phyloP scores from a whole-genome alignment of 768 basidiomycete species.

The Tephrocybe sp. region DNA sequence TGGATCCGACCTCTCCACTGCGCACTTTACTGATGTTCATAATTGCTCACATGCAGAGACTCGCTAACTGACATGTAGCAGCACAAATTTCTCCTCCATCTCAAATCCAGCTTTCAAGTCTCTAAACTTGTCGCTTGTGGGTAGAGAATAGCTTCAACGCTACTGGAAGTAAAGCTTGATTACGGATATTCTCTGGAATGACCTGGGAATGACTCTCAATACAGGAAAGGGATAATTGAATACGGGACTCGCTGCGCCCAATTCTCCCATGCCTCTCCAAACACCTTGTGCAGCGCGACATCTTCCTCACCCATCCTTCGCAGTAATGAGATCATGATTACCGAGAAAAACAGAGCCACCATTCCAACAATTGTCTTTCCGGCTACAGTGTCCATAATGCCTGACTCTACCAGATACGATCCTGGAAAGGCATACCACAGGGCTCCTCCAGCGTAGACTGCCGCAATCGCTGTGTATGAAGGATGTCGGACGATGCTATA shows the following conservation, averaged over 20 bases:
- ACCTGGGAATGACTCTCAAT: too few species aligned
- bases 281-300: slow-evolving; percentile 22
- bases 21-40: too few species aligned
- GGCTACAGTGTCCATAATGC: slow-evolving; percentile 25
- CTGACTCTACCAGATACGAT: slow-evolving; percentile 28
- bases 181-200: too few species aligned
- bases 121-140: too few species aligned
- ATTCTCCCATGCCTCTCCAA: slow-evolving; percentile 30
- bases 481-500: slow-evolving; percentile 35
- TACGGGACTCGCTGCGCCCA: slow-evolving; percentile 27
- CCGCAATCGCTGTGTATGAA: slow-evolving; percentile 25
- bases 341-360: slow-evolving; percentile 10
- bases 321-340: slow-evolving; percentile 12
- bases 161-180: too few species aligned
- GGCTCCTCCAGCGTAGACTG: slow-evolving; percentile 29
- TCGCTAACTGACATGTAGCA: too few species aligned
- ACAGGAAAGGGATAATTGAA: slow-evolving; percentile 25
- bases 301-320: slow-evolving; percentile 27
- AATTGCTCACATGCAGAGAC: too few species aligned
- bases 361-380: slow-evolving; percentile 17
- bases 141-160: too few species aligned
- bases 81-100: too few species aligned
- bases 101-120: too few species aligned
- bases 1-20: too few species aligned
- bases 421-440: slow-evolving; percentile 30